Conservation (phyloP, 1,139 yeast genomes). For the Diutina catenulata region DNA sequence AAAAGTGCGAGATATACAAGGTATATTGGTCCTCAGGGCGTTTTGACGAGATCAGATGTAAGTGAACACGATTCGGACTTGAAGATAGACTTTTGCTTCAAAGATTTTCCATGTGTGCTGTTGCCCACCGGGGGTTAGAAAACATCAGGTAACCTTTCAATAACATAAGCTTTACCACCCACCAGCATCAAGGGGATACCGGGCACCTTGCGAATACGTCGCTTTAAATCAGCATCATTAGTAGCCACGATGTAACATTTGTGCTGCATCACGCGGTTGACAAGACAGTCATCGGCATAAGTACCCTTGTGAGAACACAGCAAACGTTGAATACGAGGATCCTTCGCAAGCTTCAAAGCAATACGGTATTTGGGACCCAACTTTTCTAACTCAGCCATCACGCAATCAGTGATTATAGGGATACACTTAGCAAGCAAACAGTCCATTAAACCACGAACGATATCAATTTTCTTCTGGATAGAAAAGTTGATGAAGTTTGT, state of each 20-base stretch:
- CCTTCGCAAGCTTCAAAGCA: conserved; percentile 85
- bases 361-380: conserved; percentile 90
- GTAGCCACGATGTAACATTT: conserved; percentile 96
- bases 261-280: conserved; percentile 86
- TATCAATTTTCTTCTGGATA: conserved; percentile 86
- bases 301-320: conserved; percentile 92
- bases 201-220: conserved; percentile 89
- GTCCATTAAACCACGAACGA: conserved; percentile 94
- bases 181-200: conserved; percentile 97
- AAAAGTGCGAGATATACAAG: no score
- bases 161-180: conserved; percentile 83
- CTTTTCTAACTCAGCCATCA: conserved; percentile 94
- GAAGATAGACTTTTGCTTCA: no score
- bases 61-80: no score
- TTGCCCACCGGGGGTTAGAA: no score
- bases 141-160: conserved; percentile 91
- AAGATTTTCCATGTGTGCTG: no score
- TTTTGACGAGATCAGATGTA: no score
- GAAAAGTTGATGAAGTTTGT: conserved; percentile 94
- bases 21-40: no score
- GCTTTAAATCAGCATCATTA: conserved; percentile 94
- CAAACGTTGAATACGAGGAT: conserved; percentile 79
- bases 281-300: conserved; percentile 96
- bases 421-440: conserved; percentile 88
- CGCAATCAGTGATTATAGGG: conserved; percentile 94